Evolutionary conservation across 768 basidiomycete species (phyloP).

Genomic region (Chalciporus sphaerocephalus): DNA sequence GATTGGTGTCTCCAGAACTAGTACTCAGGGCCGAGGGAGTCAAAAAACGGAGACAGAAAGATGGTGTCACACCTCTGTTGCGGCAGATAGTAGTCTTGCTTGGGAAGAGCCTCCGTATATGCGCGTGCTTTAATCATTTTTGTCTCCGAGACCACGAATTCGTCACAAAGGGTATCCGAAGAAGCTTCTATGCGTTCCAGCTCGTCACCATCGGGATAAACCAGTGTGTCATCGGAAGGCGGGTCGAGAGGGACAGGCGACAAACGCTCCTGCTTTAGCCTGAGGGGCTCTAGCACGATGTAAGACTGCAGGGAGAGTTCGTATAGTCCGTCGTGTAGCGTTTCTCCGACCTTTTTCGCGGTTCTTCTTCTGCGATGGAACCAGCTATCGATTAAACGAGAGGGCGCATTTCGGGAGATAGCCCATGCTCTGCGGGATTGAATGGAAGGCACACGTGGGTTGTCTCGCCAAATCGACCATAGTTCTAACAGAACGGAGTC

Average conservation of each 20-base stretch:
- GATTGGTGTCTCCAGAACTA: conserved; percentile 7
- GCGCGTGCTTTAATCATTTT: conserved; percentile 5
- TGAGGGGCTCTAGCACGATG: neutral
- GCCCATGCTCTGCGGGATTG: conserved; percentile 28
- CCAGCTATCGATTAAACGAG: conserved; percentile 23
- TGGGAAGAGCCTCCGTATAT: conserved; percentile 11
- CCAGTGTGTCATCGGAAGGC: conserved; percentile 25
- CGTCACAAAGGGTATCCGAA: conserved; percentile 22
- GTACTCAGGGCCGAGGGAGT: conserved; percentile 6
- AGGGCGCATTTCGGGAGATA: conserved; percentile 15
- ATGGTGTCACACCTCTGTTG: conserved; percentile 16
- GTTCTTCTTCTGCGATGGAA: conserved; percentile 22
- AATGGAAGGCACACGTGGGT: conserved; percentile 29
- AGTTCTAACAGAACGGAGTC: conserved; percentile 19
- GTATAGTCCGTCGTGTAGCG: conserved; percentile 18
- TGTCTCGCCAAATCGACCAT: conserved; percentile 26
- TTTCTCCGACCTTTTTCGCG: conserved; percentile 23
- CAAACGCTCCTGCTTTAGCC: conserved; percentile 6
- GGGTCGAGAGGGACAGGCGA: conserved; percentile 6
- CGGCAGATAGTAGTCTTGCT: neutral
- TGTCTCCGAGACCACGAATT: neutral
- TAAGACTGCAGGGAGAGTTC: conserved; percentile 15
- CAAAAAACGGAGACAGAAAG: conserved; percentile 3
- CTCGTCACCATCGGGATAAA: conserved; percentile 7
- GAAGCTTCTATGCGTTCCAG: conserved; percentile 15